phyloP scores from a whole-genome alignment of 345 rosid species.

The Rubroshorea leprosula region DNA sequence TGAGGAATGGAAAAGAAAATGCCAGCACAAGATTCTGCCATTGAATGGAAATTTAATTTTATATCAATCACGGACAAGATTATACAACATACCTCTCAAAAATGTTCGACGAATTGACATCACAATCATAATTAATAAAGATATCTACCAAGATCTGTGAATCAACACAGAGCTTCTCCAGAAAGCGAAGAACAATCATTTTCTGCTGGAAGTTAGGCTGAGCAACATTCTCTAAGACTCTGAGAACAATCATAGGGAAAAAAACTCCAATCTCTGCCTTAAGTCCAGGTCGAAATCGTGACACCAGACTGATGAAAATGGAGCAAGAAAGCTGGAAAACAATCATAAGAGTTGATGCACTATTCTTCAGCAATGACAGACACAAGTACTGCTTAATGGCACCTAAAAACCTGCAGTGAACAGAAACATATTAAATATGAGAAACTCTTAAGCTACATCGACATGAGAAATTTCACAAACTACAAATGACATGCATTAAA shows the following conservation, averaged over 20 bases:
- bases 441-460: not conserved
- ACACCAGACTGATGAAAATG: conserved; percentile 92
- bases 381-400: conserved; percentile 99
- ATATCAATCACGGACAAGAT: not conserved
- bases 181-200: conserved; percentile 94
- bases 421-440: not conserved
- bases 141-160: conserved; percentile 97
- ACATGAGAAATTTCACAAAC: not conserved
- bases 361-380: conserved; percentile 89
- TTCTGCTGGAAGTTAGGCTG: conserved; percentile 99
- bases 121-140: conserved; percentile 97
- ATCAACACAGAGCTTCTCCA: conserved; percentile 93
- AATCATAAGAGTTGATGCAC: conserved; percentile 91
- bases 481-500: not conserved
- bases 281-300: conserved; percentile 96
- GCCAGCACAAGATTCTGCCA: not conserved
- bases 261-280: conserved; percentile 99
- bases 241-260: conserved; percentile 97
- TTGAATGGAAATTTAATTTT: not conserved
- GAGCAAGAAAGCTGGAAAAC: conserved; percentile 99
- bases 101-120: conserved; percentile 96
- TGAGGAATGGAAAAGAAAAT: not conserved
- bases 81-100: conserved; percentile 78
- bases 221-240: conserved; percentile 93
- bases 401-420: conserved; percentile 79